phyloP scores from a whole-genome alignment of 805 yeast genomes.

The Candida khao-thaluensis region DNA sequence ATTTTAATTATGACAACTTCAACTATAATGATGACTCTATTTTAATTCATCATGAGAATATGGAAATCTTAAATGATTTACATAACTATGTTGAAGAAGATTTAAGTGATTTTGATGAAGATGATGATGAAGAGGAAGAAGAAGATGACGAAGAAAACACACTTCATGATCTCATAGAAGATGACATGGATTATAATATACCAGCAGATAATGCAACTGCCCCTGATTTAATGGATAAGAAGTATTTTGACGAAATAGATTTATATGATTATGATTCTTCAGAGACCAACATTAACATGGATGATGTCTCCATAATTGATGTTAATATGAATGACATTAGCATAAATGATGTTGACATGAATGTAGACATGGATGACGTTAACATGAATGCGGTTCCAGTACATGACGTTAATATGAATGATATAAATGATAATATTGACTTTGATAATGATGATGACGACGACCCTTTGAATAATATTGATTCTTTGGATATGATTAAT shows the following conservation, averaged over 20 bases:
- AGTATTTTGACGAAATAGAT: slow-evolving; percentile 38
- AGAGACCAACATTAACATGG: slow-evolving; percentile 8
- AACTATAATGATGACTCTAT: slow-evolving; percentile 27
- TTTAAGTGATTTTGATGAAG: slow-evolving; percentile 30
- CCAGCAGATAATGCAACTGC: slow-evolving; percentile 2
- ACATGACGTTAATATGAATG: slow-evolving; percentile 4
- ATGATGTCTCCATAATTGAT: slow-evolving; percentile 11
- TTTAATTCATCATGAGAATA: slow-evolving; percentile 22
- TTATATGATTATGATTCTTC: slow-evolving; percentile 3
- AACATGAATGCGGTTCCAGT: not conserved
- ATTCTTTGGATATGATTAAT: slow-evolving; percentile 5
- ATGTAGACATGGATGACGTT: not conserved
- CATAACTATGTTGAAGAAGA: slow-evolving; percentile 11
- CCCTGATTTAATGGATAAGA: slow-evolving; percentile 20
- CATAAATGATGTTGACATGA: slow-evolving; percentile 5
- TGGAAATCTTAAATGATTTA: slow-evolving; percentile 10
- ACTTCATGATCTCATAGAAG: not conserved
- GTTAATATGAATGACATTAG: slow-evolving; percentile 13
- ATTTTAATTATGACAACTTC: slow-evolving; percentile 19
- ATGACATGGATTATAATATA: not conserved
- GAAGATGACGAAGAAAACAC: slow-evolving; percentile 7
- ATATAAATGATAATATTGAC: slow-evolving; percentile 4
- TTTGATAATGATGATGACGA: slow-evolving; percentile 6
- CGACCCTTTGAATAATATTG: not conserved
- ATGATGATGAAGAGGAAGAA: slow-evolving; percentile 10